phyloP scores from a whole-genome alignment of 2,329 filamentous ascomycete species.

The Ceratocystis papillata region DNA sequence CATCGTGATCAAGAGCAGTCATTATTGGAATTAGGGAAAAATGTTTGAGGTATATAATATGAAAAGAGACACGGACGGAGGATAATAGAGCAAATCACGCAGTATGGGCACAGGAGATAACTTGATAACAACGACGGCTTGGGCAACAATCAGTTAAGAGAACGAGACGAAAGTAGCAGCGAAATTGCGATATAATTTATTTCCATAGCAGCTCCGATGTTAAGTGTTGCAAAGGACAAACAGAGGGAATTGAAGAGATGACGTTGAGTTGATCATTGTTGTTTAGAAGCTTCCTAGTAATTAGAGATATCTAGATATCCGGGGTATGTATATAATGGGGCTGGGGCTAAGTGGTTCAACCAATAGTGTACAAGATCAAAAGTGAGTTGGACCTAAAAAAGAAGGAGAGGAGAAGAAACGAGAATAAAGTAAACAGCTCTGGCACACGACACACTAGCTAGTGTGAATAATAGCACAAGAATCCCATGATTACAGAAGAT shows the following conservation, averaged over 20 bases:
- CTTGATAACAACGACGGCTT: not conserved
- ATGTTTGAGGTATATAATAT: not conserved
- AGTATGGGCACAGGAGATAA: not conserved
- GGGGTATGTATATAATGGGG: not conserved
- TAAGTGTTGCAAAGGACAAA: not conserved
- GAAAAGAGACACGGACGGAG: not conserved
- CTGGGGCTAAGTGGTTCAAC: not conserved
- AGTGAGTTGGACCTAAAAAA: not conserved
- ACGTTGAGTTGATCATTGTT: not conserved
- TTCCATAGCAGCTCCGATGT: not conserved
- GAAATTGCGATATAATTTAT: not conserved
- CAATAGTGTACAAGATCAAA: not conserved
- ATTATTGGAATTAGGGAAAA: not conserved
- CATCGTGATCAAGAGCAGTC: slow-evolving; percentile 15
- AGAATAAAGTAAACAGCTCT: not conserved
- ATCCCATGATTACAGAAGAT: not conserved
- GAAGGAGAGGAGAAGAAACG: not conserved
- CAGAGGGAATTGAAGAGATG: not conserved
- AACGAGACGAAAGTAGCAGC: not conserved
- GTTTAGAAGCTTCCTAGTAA: not conserved
- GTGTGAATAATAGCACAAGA: too few relatives aligned
- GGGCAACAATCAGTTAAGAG: not conserved
- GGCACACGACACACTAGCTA: too few relatives aligned
- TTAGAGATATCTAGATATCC: not conserved
- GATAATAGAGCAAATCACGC: slow-evolving; percentile 4